A percentile compares a stretch with the other conserved stretches of the same genome.
Conservation (phyloP, 805 yeast genomes). For the Kuraishia borneana region DNA sequence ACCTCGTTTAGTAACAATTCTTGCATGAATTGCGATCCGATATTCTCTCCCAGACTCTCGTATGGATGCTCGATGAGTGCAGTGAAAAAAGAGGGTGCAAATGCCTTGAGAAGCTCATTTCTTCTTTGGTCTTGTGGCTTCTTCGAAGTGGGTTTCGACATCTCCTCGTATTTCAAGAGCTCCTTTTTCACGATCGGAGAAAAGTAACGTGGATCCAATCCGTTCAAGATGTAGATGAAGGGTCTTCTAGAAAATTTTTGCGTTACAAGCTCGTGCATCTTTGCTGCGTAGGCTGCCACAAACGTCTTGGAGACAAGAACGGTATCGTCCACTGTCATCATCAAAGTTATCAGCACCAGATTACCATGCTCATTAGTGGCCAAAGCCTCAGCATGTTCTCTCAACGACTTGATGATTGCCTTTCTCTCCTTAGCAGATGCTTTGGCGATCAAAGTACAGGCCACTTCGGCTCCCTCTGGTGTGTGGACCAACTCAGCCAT, state of each 20-base stretch:
- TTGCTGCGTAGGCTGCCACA: conserved; percentile 40
- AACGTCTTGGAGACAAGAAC: conserved; percentile 71
- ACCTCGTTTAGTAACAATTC: conserved; percentile 59
- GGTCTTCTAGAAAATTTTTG: conserved; percentile 86
- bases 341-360: conserved; percentile 62
- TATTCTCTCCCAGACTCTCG: conserved; percentile 48
- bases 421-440: conserved; percentile 93
- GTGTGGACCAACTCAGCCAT: conserved; percentile 94
- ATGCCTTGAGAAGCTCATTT: conserved; percentile 50
- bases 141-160: conserved; percentile 65
- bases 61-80: conserved; percentile 38
- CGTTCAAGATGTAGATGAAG: conserved; percentile 66
- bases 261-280: conserved; percentile 41
- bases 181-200: conserved; percentile 56
- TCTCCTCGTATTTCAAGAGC: conserved; percentile 44
- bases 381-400: conserved; percentile 64
- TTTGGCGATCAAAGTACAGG: conserved; percentile 64
- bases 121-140: conserved; percentile 75
- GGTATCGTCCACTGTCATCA: conserved; percentile 90
- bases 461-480: conserved; percentile 88
- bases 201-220: conserved; percentile 74
- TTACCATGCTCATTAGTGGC: conserved; percentile 83
- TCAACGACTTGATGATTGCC: conserved; percentile 56
- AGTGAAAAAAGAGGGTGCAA: conserved; percentile 55
- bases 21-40: conserved; percentile 75